These are phyloP conservation scores for Pneumocystis carinii DNA, from an alignment of 1,139 yeast species.

Conservation along the genomic window DNA sequence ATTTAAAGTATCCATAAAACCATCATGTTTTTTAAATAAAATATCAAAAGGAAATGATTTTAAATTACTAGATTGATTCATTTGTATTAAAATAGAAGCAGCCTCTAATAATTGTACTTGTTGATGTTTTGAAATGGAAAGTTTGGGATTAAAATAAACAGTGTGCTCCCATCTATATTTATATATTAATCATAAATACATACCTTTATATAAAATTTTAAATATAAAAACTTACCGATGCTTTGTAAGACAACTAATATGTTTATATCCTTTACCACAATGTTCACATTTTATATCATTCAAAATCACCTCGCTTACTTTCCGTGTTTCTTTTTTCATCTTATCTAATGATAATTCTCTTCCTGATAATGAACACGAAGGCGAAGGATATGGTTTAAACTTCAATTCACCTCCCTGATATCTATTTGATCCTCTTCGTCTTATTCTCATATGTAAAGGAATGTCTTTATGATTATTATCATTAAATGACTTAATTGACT, in stretches of 20 bases:
- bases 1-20: background rate
- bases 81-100: constrained; percentile 68
- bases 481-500: too few species aligned
- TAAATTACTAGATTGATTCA: constrained; percentile 37
- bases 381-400: too few species aligned
- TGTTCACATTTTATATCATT: background rate
- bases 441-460: too few species aligned
- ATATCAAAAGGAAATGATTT: background rate
- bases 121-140: constrained; percentile 74
- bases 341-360: too few species aligned
- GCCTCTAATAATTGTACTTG: constrained; percentile 82
- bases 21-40: background rate
- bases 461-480: too few species aligned
- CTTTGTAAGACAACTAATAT: background rate
- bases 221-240: background rate
- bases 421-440: too few species aligned
- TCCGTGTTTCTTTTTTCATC: background rate
- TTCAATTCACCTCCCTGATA: too few species aligned
- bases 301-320: background rate
- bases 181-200: background rate
- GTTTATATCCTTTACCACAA: background rate
- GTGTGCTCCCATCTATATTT: constrained; percentile 73
- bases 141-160: constrained; percentile 77
- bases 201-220: background rate
- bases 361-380: too few species aligned